phyloP scores from a whole-genome alignment of 2,329 filamentous ascomycete genomes.

The Alternaria sp. region DNA sequence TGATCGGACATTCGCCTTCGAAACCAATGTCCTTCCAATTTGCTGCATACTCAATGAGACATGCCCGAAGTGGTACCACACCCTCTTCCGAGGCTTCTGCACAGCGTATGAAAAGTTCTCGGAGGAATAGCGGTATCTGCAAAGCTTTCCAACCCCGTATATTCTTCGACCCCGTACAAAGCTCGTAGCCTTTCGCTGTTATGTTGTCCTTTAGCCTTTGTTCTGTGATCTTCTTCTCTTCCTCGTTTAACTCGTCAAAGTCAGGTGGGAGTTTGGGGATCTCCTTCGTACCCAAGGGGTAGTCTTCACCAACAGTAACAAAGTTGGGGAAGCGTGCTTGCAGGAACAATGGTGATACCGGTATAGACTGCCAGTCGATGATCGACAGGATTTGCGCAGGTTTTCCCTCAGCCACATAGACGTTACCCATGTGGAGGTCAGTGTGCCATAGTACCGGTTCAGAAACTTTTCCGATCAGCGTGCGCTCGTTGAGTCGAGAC shows the following conservation, averaged over 20 bases:
- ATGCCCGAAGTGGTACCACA: conserved; percentile 44
- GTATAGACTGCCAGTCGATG: conserved; percentile 37
- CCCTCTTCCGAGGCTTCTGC: conserved; percentile 41
- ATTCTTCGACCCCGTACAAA: conserved; percentile 16
- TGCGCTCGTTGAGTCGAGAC: conserved; percentile 14
- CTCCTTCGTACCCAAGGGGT: conserved; percentile 12
- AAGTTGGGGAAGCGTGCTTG: conserved; percentile 31
- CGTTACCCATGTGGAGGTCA: conserved; percentile 52
- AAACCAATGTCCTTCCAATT: conserved; percentile 39
- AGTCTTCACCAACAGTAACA: conserved; percentile 25
- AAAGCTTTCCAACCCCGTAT: conserved; percentile 24
- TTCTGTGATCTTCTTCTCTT: conserved; percentile 12
- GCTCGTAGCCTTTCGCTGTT: no score
- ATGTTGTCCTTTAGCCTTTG: conserved; percentile 7
- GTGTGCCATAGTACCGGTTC: conserved; percentile 35
- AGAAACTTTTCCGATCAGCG: conserved; percentile 14
- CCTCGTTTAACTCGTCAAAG: conserved; percentile 17
- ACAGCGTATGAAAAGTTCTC: conserved; percentile 45
- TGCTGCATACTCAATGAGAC: conserved; percentile 44
- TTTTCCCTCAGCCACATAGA: conserved; percentile 36
- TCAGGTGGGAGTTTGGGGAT: conserved; percentile 16
- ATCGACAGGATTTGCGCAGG: conserved; percentile 29
- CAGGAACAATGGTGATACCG: conserved; percentile 26
- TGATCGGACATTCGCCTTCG: conserved; percentile 35
- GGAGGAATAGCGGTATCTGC: conserved; percentile 38